Percentiles rank a stretch among this genome's conserved stretches.
These are phyloP conservation scores for Pythium guiyangense DNA, from an alignment of 352 stramenopile species.

Conservation along the genomic window DNA sequence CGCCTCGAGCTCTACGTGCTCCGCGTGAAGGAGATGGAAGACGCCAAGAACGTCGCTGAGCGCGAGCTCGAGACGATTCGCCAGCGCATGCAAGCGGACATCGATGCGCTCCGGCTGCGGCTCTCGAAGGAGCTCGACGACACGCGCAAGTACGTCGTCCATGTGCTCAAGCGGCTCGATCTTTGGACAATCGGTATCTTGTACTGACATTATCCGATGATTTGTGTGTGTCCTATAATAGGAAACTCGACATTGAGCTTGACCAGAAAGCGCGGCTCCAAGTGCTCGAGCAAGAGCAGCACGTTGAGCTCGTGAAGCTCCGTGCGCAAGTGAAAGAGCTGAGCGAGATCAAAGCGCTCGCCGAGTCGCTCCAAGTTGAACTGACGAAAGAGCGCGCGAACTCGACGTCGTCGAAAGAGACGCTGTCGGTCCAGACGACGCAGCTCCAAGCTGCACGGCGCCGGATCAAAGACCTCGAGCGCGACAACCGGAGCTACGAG, in stretches of 20 bases:
- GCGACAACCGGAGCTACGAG: slow-evolving; percentile 45
- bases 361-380: slow-evolving; percentile 45
- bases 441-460: slow-evolving; percentile 54
- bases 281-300: slow-evolving; percentile 75
- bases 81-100: slow-evolving; percentile 74
- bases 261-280: slow-evolving; percentile 70
- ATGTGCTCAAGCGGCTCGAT: too few relatives aligned
- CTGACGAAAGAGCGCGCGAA: slow-evolving; percentile 57
- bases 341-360: slow-evolving; percentile 47
- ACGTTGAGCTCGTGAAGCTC: slow-evolving; percentile 76
- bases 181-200: too few relatives aligned
- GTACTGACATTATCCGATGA: neutral
- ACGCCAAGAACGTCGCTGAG: slow-evolving; percentile 67
- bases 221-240: slow-evolving; percentile 8
- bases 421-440: slow-evolving; percentile 62
- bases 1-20: slow-evolving; percentile 82
- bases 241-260: slow-evolving; percentile 70
- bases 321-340: slow-evolving; percentile 67
- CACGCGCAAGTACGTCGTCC: slow-evolving; percentile 46
- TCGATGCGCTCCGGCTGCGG: slow-evolving; percentile 50
- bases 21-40: slow-evolving; percentile 79
- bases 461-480: slow-evolving; percentile 70
- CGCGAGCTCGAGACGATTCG: slow-evolving; percentile 78
- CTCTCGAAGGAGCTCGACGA: slow-evolving; percentile 74
- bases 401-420: slow-evolving; percentile 69